A percentile compares a stretch with the other conserved stretches of the same genome.
These are phyloP conservation scores for Dactylellina sp. DNA, from an alignment of 2,329 filamentous ascomycete genomes.

Conservation along the genomic window DNA sequence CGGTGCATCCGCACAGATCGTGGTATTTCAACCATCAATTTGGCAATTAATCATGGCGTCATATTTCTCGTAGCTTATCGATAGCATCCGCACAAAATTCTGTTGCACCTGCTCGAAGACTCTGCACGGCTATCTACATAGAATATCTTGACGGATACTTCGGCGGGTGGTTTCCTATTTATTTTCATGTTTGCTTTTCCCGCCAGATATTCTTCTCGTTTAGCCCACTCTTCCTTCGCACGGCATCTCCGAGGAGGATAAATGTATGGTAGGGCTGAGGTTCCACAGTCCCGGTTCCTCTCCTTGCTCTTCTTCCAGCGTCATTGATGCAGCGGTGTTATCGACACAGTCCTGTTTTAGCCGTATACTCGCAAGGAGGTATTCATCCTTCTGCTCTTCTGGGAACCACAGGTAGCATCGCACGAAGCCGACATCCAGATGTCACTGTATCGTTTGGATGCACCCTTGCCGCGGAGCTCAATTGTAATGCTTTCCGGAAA, in stretches of 20 bases:
- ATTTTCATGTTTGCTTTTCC: background rate
- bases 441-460: too few species aligned
- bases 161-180: background rate
- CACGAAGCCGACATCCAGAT: background rate
- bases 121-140: too few species aligned
- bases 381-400: background rate
- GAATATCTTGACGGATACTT: background rate
- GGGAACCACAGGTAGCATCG: background rate
- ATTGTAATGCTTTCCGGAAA: background rate
- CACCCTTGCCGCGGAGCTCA: background rate
- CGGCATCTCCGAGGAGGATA: conserved; percentile 9
- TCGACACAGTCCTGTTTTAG: background rate
- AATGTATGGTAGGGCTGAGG: conserved; percentile 6
- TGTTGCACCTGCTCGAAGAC: too few species aligned
- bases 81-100: too few species aligned
- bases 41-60: too few species aligned
- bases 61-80: too few species aligned
- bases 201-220: too few species aligned
- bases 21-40: too few species aligned
- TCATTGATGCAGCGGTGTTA: background rate
- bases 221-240: too few species aligned
- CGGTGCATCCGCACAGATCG: too few species aligned
- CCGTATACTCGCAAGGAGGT: background rate
- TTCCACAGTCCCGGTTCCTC: background rate
- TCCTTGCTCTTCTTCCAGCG: background rate